These are phyloP conservation scores for Cyberlindnera xishuangbannaensis DNA, from an alignment of 805 yeast genomes.

Conservation along the genomic window DNA sequence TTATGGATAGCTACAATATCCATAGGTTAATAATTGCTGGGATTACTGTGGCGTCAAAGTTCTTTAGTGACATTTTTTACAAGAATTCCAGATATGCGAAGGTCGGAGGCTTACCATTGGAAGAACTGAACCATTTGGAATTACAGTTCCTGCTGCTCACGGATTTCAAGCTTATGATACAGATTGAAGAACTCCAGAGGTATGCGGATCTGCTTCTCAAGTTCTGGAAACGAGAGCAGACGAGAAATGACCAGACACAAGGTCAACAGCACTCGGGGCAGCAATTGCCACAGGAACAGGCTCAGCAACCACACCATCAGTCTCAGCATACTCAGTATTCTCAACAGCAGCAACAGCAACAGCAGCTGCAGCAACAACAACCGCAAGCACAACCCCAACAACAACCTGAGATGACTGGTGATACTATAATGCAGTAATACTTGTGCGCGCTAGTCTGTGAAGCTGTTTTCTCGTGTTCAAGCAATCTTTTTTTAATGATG, in stretches of 20 bases:
- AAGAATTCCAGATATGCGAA: conserved; percentile 92
- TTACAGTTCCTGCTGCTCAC: conserved; percentile 78
- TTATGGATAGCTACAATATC: conserved; percentile 93
- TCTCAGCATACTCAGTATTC: no score
- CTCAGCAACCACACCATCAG: no score
- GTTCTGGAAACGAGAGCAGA: conserved; percentile 70
- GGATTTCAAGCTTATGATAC: conserved; percentile 83
- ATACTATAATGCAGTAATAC: no score
- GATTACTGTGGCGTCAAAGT: conserved; percentile 91
- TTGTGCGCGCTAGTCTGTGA: no score
- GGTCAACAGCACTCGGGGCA: conserved; percentile 2
- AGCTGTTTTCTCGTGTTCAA: no score
- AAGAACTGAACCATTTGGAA: conserved; percentile 89
- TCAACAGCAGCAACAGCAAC: no score
- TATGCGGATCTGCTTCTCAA: conserved; percentile 82
- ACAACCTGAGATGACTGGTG: no score
- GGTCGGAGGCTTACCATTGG: conserved; percentile 91
- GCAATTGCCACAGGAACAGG: no score
- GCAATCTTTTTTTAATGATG: no score
- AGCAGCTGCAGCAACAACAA: no score
- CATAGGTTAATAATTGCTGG: conserved; percentile 93
- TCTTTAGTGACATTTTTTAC: conserved; percentile 90
- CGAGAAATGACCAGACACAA: conserved; percentile 6
- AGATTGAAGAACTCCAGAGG: conserved; percentile 83
- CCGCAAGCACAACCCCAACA: no score